Percentiles rank a stretch among this genome's conserved stretches.
phyloP scores from a whole-genome alignment of 2,329 filamentous ascomycete species.

The Exophiala sideris region DNA sequence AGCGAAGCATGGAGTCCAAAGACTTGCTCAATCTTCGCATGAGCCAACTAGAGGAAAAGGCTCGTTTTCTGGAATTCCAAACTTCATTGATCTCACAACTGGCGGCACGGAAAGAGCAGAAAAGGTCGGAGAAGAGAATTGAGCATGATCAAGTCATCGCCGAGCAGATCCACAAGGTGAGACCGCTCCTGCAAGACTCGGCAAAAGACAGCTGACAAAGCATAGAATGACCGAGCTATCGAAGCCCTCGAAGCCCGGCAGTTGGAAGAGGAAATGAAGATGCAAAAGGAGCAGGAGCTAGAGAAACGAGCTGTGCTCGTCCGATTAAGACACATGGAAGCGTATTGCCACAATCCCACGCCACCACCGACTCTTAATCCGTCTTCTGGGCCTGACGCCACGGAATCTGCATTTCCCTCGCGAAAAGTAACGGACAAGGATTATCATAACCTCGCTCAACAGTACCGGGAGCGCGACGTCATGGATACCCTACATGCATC shows the following conservation, averaged over 20 bases:
- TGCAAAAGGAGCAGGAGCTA: slow-evolving; percentile 43
- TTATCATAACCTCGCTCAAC: slow-evolving; percentile 43
- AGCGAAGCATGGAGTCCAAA: slow-evolving; percentile 24
- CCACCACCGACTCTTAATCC: slow-evolving; percentile 32
- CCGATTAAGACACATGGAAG: slow-evolving; percentile 48
- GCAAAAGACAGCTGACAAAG: slow-evolving; percentile 3
- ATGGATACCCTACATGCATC: slow-evolving; percentile 44
- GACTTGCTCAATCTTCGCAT: slow-evolving; percentile 23
- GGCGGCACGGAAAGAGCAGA: slow-evolving; percentile 15
- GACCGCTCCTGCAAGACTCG: slow-evolving; percentile 2
- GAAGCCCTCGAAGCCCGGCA: slow-evolving; percentile 43
- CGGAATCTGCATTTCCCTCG: slow-evolving; percentile 20
- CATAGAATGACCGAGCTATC: slow-evolving; percentile 37
- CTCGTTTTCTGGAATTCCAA: slow-evolving; percentile 28
- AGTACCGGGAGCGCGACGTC: slow-evolving; percentile 41
- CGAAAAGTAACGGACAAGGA: slow-evolving; percentile 41
- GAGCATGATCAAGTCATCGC: slow-evolving; percentile 34
- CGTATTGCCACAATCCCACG: slow-evolving; percentile 42
- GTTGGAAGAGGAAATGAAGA: slow-evolving; percentile 43
- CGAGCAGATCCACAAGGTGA: slow-evolving; percentile 40
- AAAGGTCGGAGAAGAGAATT: slow-evolving; percentile 31
- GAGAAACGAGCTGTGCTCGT: slow-evolving; percentile 42
- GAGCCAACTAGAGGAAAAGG: slow-evolving; percentile 27
- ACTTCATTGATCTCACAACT: slow-evolving; percentile 18
- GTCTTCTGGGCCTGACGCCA: slow-evolving; percentile 24